These are phyloP conservation scores for Volvox carteri DNA, from an alignment of 163 green algal species.

Conservation along the genomic window DNA sequence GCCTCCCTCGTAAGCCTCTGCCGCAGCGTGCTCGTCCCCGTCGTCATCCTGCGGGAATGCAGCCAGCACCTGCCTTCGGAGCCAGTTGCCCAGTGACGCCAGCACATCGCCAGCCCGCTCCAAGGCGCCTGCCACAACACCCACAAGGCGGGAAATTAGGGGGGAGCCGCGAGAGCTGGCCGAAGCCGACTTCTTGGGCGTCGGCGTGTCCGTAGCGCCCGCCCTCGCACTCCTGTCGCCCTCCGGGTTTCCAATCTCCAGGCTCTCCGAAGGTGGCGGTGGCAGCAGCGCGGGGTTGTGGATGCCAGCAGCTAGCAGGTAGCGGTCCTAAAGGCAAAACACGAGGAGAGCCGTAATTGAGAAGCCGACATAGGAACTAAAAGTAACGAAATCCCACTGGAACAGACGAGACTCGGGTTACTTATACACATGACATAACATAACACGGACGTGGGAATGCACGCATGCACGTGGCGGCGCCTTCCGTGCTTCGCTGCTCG, in stretches of 20 bases:
- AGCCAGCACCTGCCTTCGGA: neutral
- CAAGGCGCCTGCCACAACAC: constrained; percentile 2
- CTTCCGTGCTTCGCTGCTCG: too few species aligned
- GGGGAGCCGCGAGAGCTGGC: constrained; percentile 7
- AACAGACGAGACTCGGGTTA: too few species aligned
- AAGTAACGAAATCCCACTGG: too few species aligned
- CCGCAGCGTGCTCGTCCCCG: neutral
- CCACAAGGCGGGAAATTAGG: constrained; percentile 21
- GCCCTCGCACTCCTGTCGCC: too few species aligned
- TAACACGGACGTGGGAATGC: too few species aligned
- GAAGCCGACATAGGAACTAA: too few species aligned
- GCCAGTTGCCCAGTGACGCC: constrained; percentile 33
- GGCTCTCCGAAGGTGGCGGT: neutral
- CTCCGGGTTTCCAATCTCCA: too few species aligned
- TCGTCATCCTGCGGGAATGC: neutral
- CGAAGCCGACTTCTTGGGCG: too few species aligned
- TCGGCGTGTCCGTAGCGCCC: neutral
- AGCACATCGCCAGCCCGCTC: constrained; percentile 23
- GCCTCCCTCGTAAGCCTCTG: neutral
- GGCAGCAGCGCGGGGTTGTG: constrained; percentile 32
- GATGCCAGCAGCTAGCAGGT: constrained; percentile 51
- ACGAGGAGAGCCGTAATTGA: too few species aligned
- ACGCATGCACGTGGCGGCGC: too few species aligned
- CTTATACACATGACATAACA: too few species aligned
- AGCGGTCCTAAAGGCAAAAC: constrained; percentile 41